Percentiles rank a stretch among this genome's conserved stretches.
Conservation (phyloP, 352 stramenopile species). For the Aphanomyces invadans region DNA sequence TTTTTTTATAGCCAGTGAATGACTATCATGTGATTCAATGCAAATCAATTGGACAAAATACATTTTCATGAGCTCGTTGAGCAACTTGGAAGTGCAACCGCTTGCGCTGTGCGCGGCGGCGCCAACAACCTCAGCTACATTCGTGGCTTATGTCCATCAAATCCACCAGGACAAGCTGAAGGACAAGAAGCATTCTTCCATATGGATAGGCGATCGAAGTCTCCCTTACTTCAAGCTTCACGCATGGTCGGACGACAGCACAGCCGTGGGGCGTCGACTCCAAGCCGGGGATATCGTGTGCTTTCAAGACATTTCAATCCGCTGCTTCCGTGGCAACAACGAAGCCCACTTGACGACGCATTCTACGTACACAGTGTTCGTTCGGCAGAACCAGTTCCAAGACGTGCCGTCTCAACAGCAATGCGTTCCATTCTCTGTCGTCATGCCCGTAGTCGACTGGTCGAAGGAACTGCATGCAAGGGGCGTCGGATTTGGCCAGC, state of each 20-base stretch:
- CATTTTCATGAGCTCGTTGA: neutral
- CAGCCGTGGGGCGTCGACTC: neutral
- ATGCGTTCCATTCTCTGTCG: neutral
- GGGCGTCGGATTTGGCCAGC: conserved; percentile 11
- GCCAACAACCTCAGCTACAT: neutral
- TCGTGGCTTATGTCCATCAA: conserved; percentile 23
- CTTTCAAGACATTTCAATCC: conserved; percentile 10
- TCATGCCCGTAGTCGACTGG: conserved; percentile 19
- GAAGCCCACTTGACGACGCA: conserved; percentile 8
- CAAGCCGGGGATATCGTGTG: conserved; percentile 6
- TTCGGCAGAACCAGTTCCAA: conserved; percentile 20
- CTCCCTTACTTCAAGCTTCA: conserved; percentile 24
- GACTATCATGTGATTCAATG: neutral
- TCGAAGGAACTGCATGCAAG: conserved; percentile 1
- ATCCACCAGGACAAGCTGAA: conserved; percentile 16
- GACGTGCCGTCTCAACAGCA: neutral
- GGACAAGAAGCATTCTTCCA: conserved; percentile 2
- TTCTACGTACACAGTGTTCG: neutral
- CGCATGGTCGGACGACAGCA: conserved; percentile 4
- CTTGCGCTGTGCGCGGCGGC: neutral
- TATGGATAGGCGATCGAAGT: conserved; percentile 21
- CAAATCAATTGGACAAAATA: neutral
- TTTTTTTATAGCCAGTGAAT: neutral
- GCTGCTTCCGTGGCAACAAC: conserved; percentile 10
- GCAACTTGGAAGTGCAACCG: neutral